Evolutionary conservation across 257 asterid genomes (phyloP), one percentile per base, ranked within the genome.

Genomic region (Ehretia macrophylla): DNA sequence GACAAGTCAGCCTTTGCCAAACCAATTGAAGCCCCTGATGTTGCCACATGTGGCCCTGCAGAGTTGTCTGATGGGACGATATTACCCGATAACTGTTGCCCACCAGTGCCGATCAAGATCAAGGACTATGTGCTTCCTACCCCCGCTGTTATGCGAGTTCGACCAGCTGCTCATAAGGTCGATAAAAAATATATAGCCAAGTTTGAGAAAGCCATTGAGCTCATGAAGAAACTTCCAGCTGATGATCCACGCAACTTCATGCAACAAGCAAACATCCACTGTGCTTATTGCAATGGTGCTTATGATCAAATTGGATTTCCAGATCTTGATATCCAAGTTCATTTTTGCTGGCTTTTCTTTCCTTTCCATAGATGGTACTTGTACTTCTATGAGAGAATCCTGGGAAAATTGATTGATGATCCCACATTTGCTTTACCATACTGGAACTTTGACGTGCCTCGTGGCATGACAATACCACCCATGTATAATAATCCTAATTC

Each of bases 241-340:
- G 63, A 53, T 12, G 78, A 75, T 5, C 79, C 79, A 0, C 60
- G 72, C 10, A 68, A 42, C 9, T 64, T 73, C 42, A 27, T 0
- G 5, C 75, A 68, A 60, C 79, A 73, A 68, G 79, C 79, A 17
- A 64, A 59, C 11, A 37, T 73, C 16, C 79, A 73, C 40, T 73
- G 79, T 21, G 79, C 79, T 64, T 68, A 73, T 22, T 73, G 75
- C 32, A 59, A 68, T 13, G 75, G 75, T 14, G 57, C 68, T n/a
- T 68, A 68, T 27, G n/a, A 5, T 0, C 61, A 68, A 32, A 38
- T 11, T 11, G 75, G 65, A 0, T 11, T 22, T 14, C 53, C 60
- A 9, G 17, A 56, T 4, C 3, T 56, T 17, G 58, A 59, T 18
- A 14, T 73, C n/a, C 72, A 68, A 49, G 51, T 73, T 14, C 79